Percentiles rank a stretch among this genome's conserved stretches.
Conservation (phyloP, 2,329 filamentous ascomycete genomes). For the Cordyceps fumosorosea region DNA sequence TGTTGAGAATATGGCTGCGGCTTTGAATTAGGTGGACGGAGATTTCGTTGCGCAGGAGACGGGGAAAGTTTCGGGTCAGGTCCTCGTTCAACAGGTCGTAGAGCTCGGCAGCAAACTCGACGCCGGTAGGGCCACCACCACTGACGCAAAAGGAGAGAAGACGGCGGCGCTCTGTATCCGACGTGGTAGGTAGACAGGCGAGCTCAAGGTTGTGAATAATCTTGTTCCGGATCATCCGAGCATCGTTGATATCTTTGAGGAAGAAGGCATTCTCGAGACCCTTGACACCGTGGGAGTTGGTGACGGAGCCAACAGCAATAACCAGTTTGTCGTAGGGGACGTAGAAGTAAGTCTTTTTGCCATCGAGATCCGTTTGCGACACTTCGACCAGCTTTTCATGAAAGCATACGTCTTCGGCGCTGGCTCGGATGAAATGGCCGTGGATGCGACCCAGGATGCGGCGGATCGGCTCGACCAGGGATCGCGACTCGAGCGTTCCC, state of each 20-base stretch:
- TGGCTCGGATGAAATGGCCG: constrained; percentile 85
- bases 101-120: constrained; percentile 94
- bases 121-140: constrained; percentile 90
- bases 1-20: constrained; percentile 91
- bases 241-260: constrained; percentile 91
- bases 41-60: constrained; percentile 90
- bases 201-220: constrained; percentile 85
- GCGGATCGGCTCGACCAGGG: constrained; percentile 86
- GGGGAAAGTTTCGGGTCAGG: constrained; percentile 73
- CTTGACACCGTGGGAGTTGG: constrained; percentile 92
- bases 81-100: constrained; percentile 97
- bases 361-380: constrained; percentile 62
- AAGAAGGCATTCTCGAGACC: constrained; percentile 91
- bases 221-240: constrained; percentile 79
- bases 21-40: constrained; percentile 97
- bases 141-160: constrained; percentile 93
- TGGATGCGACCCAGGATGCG: constrained; percentile 70
- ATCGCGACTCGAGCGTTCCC: constrained; percentile 84
- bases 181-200: constrained; percentile 86
- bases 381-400: constrained; percentile 86
- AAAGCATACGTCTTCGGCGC: constrained; percentile 85
- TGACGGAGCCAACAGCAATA: constrained; percentile 82
- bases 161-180: constrained; percentile 78
- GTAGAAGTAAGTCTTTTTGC: constrained; percentile 78
- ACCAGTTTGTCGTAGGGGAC: constrained; percentile 96